Conservation (phyloP, 2,329 filamentous ascomycete genomes). For the Phyllosticta capitalensis region DNA sequence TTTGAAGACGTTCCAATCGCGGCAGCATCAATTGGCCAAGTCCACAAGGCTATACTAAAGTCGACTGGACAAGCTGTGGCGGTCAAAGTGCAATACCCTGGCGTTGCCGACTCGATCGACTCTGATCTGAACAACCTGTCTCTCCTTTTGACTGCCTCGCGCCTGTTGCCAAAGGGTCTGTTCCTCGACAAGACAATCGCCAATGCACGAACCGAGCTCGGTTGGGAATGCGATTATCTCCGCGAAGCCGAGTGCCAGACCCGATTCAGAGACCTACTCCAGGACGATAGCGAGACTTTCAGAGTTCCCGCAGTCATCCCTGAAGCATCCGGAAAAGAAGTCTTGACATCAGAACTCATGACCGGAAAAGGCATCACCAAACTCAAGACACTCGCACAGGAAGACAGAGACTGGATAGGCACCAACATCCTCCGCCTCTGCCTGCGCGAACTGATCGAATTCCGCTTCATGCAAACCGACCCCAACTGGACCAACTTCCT, state of each 20-base stretch:
- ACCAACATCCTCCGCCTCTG: slow-evolving; percentile 88
- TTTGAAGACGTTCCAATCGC: slow-evolving; percentile 92
- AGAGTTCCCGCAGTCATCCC: slow-evolving; percentile 66
- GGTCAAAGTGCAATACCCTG: slow-evolving; percentile 96
- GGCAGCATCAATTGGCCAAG: slow-evolving; percentile 93
- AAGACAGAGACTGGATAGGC: slow-evolving; percentile 90
- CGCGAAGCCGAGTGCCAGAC: slow-evolving; percentile 75
- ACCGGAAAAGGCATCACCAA: slow-evolving; percentile 78
- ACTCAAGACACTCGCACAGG: slow-evolving; percentile 62
- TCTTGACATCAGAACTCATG: slow-evolving; percentile 91
- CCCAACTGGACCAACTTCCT: slow-evolving; percentile 99
- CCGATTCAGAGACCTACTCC: slow-evolving; percentile 68
- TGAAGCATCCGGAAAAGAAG: slow-evolving; percentile 74
- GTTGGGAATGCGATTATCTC: slow-evolving; percentile 93
- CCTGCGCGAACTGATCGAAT: slow-evolving; percentile 85
- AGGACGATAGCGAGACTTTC: slow-evolving; percentile 65
- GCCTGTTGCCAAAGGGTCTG: slow-evolving; percentile 79
- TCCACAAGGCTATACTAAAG: slow-evolving; percentile 74
- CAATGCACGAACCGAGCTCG: slow-evolving; percentile 83
- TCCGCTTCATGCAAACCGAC: slow-evolving; percentile 98
- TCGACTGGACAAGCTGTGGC: slow-evolving; percentile 69
- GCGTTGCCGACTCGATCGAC: slow-evolving; percentile 90
- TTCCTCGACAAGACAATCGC: slow-evolving; percentile 97
- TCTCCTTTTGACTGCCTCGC: slow-evolving; percentile 80
- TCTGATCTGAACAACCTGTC: slow-evolving; percentile 92